A percentile compares a stretch with the other conserved stretches of the same genome.
These are phyloP conservation scores for Leptomonas pyrrhocoris DNA, from an alignment of 208 protist species.

Conservation along the genomic window DNA sequence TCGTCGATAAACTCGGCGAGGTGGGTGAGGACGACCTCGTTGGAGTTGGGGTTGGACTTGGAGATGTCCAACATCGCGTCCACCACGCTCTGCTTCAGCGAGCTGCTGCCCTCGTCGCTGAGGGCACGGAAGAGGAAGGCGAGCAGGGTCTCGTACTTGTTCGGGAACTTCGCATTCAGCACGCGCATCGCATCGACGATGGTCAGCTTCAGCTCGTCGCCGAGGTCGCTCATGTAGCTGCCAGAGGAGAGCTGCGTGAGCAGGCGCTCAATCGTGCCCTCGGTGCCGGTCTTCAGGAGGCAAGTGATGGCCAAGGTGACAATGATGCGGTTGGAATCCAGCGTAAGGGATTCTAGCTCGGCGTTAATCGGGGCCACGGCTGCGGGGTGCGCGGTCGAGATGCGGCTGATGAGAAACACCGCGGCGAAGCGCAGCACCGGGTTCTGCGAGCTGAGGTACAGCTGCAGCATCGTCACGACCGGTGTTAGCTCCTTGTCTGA, in stretches of 20 bases:
- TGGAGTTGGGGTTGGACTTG: slow-evolving; percentile 85
- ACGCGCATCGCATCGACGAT: slow-evolving; percentile 96
- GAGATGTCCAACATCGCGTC: slow-evolving; percentile 96
- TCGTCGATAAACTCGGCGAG: slow-evolving; percentile 99
- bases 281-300: slow-evolving; percentile 97
- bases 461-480: slow-evolving; percentile 92
- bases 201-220: slow-evolving; percentile 97
- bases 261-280: slow-evolving; percentile 95
- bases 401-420: slow-evolving; percentile 93
- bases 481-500: slow-evolving; percentile 90
- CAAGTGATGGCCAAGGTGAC: slow-evolving; percentile 98
- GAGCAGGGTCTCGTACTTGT: slow-evolving; percentile 92
- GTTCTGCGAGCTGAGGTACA: slow-evolving; percentile 94
- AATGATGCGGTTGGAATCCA: slow-evolving; percentile 96
- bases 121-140: slow-evolving; percentile 90
- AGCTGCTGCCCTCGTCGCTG: slow-evolving; percentile 86
- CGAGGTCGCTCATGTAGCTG: slow-evolving; percentile 94
- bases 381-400: slow-evolving; percentile 76
- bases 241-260: slow-evolving; percentile 95
- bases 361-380: slow-evolving; percentile 94
- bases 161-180: slow-evolving; percentile 96
- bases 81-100: slow-evolving; percentile 96
- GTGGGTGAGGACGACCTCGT: slow-evolving; percentile 92
- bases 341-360: slow-evolving; percentile 96
- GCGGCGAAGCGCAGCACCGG: slow-evolving; percentile 95